Evolutionary conservation across 495 filamentous ascomycete species (phyloP).

Genomic region (Acidiella bohemica): DNA sequence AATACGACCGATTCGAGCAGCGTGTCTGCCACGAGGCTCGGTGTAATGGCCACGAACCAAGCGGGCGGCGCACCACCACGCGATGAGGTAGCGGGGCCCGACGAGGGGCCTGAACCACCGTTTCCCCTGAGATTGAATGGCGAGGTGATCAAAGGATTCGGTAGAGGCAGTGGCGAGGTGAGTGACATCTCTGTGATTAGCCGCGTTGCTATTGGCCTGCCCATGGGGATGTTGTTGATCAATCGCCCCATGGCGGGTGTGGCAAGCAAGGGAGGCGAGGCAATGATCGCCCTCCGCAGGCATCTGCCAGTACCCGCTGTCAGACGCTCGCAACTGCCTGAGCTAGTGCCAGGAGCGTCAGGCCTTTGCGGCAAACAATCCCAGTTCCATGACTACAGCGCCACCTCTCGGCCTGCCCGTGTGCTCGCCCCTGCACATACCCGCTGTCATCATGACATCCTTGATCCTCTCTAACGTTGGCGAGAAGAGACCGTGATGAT

Average conservation of each 20-base stretch:
- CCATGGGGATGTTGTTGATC: no score
- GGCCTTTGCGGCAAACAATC: no score
- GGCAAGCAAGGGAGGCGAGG: constrained; percentile 2
- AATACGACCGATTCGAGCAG: not conserved
- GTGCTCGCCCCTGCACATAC: constrained; percentile 7
- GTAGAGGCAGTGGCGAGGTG: constrained; percentile 79
- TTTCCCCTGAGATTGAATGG: constrained; percentile 74
- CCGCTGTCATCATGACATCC: constrained; percentile 10
- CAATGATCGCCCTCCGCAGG: not conserved
- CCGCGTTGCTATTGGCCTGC: no score
- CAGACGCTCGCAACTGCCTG: not conserved
- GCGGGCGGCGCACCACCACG: constrained; percentile 7
- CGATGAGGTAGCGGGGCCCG: constrained; percentile 51
- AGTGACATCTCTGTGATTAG: no score
- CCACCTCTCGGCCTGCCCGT: no score
- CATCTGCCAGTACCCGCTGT: constrained; percentile 1
- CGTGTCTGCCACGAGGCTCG: not conserved
- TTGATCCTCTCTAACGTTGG: not conserved
- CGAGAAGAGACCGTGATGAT: no score
- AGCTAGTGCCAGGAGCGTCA: not conserved
- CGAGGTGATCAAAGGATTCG: constrained; percentile 82
- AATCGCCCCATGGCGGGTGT: no score
- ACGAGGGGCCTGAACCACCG: constrained; percentile 55
- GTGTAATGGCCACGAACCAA: constrained; percentile 7
- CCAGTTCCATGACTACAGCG: no score